Conservation (phyloP, 1,284 basidiomycete genomes). For the Sporisorium scitamineum region DNA sequence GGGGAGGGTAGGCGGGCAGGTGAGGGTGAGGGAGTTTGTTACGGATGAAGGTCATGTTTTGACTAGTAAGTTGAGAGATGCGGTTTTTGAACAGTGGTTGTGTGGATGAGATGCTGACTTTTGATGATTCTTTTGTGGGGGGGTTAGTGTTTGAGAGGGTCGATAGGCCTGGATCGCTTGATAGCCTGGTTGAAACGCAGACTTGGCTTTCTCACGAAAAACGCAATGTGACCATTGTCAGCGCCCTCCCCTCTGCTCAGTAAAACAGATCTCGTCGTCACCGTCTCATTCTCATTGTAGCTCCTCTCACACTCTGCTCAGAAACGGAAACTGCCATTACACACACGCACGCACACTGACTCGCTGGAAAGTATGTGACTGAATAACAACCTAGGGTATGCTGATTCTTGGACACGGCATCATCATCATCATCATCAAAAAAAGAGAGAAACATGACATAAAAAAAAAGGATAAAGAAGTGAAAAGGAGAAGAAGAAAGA, state of each 20-base stretch:
- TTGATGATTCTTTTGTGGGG: not conserved
- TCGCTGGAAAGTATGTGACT: not conserved
- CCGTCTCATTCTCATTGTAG: not conserved
- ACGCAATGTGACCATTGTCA: slow-evolving; percentile 50
- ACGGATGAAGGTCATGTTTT: slow-evolving; percentile 48
- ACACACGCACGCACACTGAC: not conserved
- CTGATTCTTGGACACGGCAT: slow-evolving; percentile 12
- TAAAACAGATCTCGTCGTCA: no score
- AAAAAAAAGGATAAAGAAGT: not conserved
- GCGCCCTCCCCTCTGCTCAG: slow-evolving; percentile 9
- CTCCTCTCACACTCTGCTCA: not conserved
- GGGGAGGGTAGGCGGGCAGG: slow-evolving; percentile 19
- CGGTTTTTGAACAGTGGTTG: no score
- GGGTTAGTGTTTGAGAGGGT: slow-evolving; percentile 48
- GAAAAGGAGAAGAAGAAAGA: slow-evolving; percentile 1
- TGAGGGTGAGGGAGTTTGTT: slow-evolving; percentile 25
- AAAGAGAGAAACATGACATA: not conserved
- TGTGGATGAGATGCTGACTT: not conserved
- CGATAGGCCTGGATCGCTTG: slow-evolving; percentile 39
- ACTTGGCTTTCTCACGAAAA: slow-evolving; percentile 51
- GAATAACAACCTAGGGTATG: slow-evolving; percentile 16
- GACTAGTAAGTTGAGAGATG: slow-evolving; percentile 46
- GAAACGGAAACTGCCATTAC: no score
- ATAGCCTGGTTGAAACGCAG: slow-evolving; percentile 43
- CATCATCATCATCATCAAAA: no score